Base-by-base conservation (phyloP, 2,329 filamentous ascomycete genomes). In the Hymenoscyphus linearis region DNA sequence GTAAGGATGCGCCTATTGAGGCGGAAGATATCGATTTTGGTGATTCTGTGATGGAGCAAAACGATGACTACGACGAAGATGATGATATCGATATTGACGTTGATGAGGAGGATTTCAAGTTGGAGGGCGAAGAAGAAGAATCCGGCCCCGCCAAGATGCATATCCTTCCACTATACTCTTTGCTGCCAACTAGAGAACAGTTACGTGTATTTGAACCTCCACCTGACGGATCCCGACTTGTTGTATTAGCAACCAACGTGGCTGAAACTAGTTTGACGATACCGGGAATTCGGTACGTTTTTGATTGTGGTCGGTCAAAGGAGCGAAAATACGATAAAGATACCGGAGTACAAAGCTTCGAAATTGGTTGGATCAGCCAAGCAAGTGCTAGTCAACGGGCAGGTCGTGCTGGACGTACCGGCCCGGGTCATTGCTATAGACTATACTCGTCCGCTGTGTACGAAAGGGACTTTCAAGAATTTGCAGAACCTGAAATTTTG, bases 261-360 rank as follows among this genome's bases (percentile, higher is more conserved):
- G 95, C 95, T 0, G 95, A 99, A 75, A 99, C 95, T 0, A 96
- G 90, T 83, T 82, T 99, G 72, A 99, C 95, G 0, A 99, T 99
- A 61, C 93, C 95, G 0, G 93, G 92, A 1, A 93, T 96, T 64
- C 86, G 91, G 63, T 99, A 97, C 71, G 95, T 99, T 9, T 97
- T 99, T 65, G 93, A 98, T 74, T 93, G 90, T 66, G 95, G 95
- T 36, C 83, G 96, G 56, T 89, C 90, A 37, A 99, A 99, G 74
- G 93, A 97, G 74, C 88, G 93, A 65, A 89, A 88, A 61, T 98
- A 95, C 70, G 90, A 98, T 72, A 82, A 85, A n/a, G 78, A 85
- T 12, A 97, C 90, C 9, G 93, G 93, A 3, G 93, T 99, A 0
- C 95, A 99, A 73, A 96, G 89, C 71, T 99, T 96, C 72, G 90